Evolutionary conservation across 2,329 filamentous ascomycete genomes (phyloP), one percentile per base, ranked within the genome.

Genomic region (Curvularia hawaiiensis): DNA sequence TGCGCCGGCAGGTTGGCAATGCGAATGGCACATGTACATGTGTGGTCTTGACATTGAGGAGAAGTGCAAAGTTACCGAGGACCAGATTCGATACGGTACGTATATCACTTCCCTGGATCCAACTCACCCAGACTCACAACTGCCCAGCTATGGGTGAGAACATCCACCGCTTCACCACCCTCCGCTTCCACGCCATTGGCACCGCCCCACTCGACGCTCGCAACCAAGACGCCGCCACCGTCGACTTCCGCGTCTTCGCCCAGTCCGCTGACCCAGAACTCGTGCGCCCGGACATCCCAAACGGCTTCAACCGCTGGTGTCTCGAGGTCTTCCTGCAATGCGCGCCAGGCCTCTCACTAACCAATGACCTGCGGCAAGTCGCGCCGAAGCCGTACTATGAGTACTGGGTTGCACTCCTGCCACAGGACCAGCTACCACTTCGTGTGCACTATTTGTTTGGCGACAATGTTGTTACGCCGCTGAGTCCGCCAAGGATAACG

Each of bases 341-440:
- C 24, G 79, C 77, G 51, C 79, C 79, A 0, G 79, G 78, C 6
- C 76, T 74, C 0, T 79, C 78, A 0, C 61, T 69, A 0, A 58
- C 62, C 2, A 68, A 66, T 35, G 67, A 72, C 41, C 16, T 69
- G 0, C 59, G 69, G 3, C 63, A 68, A n/a, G 58, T 60, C 4
- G 62, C 59, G 6, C 63, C 63, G 4, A 67, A 68, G 46, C 66
- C 64, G 0, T 70, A 69, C 47, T 72, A 68, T 43, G 68, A 72
- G 44, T 72, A 73, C 47, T 70, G 64, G 64, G 61, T 63, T 3
- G 56, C 66, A 0, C 58, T 71, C 1, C 53, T 73, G 4, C 67
- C 66, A 2, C 69, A 72, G 41, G 49, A 51, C 20, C 64, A 66
- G 18, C 48, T 72, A 0, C 57, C 58, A 9, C 51, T 70, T 8